phyloP scores from a whole-genome alignment of 306 rosid species.

The Hippophae rhamnoides region DNA sequence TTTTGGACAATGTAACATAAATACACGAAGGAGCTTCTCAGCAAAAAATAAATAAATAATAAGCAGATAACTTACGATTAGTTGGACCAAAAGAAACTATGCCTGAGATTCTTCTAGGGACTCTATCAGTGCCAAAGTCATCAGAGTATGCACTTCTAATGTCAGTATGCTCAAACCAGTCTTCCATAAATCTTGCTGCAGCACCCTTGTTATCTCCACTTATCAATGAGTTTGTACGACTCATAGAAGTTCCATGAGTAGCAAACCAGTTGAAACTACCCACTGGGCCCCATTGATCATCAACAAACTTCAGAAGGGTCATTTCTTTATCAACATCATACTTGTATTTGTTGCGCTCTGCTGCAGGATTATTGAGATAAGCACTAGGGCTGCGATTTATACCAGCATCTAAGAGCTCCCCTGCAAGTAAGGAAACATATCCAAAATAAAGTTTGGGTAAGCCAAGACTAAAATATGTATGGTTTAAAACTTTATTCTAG shows the following conservation, averaged over 20 bases:
- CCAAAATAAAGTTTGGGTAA: slow-evolving; percentile 9
- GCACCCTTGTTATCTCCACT: slow-evolving; percentile 97
- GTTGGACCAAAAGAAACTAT: slow-evolving; percentile 18
- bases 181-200: slow-evolving; percentile 94
- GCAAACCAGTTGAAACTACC: slow-evolving; percentile 97
- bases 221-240: slow-evolving; percentile 67
- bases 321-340: slow-evolving; percentile 80
- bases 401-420: slow-evolving; percentile 77
- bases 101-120: slow-evolving; percentile 36
- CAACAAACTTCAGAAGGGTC: slow-evolving; percentile 81
- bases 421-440: slow-evolving; percentile 31
- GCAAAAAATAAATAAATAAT: too few relatives aligned
- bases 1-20: not conserved
- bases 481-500: not conserved
- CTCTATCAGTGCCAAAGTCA: slow-evolving; percentile 11
- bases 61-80: slow-evolving; percentile 23
- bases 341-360: slow-evolving; percentile 58
- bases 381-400: slow-evolving; percentile 89
- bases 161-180: slow-evolving; percentile 59
- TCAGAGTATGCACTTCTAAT: slow-evolving; percentile 7
- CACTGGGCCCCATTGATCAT: slow-evolving; percentile 72
- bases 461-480: not conserved
- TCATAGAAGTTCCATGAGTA: slow-evolving; percentile 97
- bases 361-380: slow-evolving; percentile 74
- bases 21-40: not conserved